Evolutionary conservation across 2,329 filamentous ascomycete species (phyloP).

Genomic region (Ampelomyces quisqualis): DNA sequence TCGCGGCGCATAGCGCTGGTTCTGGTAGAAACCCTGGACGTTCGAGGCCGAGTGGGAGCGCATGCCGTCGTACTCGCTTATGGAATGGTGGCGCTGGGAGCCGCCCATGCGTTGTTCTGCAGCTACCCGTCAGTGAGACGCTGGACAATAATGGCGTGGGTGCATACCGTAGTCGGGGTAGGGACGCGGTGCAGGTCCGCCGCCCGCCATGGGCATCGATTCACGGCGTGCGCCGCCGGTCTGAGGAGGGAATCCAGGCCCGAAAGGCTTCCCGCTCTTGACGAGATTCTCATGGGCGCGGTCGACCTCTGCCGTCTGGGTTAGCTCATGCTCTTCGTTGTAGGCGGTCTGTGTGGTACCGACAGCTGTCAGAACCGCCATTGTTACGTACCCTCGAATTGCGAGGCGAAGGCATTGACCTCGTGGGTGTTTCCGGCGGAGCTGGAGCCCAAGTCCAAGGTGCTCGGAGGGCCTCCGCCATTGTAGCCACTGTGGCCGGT

Average conservation of each 20-base stretch:
- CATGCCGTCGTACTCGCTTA: slow-evolving; percentile 78
- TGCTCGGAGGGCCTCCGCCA: slow-evolving; percentile 23
- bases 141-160: not conserved
- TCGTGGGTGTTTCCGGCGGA: slow-evolving; percentile 70
- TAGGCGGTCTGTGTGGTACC: too few species aligned
- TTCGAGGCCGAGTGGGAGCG: slow-evolving; percentile 74
- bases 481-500: slow-evolving; percentile 38
- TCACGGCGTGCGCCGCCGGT: slow-evolving; percentile 69
- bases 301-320: slow-evolving; percentile 72
- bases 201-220: slow-evolving; percentile 66
- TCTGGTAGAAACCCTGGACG: slow-evolving; percentile 90
- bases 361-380: not conserved
- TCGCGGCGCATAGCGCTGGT: slow-evolving; percentile 84
- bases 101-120: slow-evolving; percentile 67
- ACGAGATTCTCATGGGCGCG: slow-evolving; percentile 92
- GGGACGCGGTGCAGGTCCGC: slow-evolving; percentile 53
- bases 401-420: slow-evolving; percentile 74
- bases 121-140: slow-evolving; percentile 16
- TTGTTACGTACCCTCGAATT: slow-evolving; percentile 77
- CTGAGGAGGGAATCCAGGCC: slow-evolving; percentile 28
- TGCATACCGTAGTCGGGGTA: slow-evolving; percentile 61
- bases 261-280: slow-evolving; percentile 94
- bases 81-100: slow-evolving; percentile 75
- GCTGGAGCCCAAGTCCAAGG: slow-evolving; percentile 63
- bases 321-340: too few species aligned